phyloP scores from a whole-genome alignment of 1,284 basidiomycete genomes.

The Lentinula novae-zelandiae region DNA sequence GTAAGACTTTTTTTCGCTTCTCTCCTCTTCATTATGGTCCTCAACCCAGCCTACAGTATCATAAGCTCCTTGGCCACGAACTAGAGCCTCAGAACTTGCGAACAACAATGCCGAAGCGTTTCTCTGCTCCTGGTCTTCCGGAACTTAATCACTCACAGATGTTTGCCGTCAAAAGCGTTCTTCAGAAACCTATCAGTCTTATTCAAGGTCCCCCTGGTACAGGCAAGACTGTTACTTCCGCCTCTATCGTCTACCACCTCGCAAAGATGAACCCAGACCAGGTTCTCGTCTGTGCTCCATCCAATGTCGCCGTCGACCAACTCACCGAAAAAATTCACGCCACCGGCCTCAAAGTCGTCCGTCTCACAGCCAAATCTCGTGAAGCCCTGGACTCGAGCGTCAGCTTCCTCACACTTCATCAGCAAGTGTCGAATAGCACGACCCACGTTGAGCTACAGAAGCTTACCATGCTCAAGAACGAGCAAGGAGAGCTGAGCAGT shows the following conservation, averaged over 20 bases:
- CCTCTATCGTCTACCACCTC: slow-evolving; percentile 97
- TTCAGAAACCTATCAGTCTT: slow-evolving; percentile 97
- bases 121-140: slow-evolving; percentile 95
- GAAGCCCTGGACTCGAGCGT: slow-evolving; percentile 96
- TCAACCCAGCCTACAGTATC: slow-evolving; percentile 60
- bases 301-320: slow-evolving; percentile 99
- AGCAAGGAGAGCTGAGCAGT: slow-evolving; percentile 94
- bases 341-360: slow-evolving; percentile 96
- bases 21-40: slow-evolving; percentile 4
- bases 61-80: slow-evolving; percentile 97
- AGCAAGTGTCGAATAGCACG: slow-evolving; percentile 95
- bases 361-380: slow-evolving; percentile 95
- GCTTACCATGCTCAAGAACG: slow-evolving; percentile 95
- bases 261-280: slow-evolving; percentile 99
- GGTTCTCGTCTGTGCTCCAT: slow-evolving; percentile 97
- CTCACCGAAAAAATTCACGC: slow-evolving; percentile 98
- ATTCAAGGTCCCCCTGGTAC: slow-evolving; percentile 99
- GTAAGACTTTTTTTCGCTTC: slow-evolving; percentile 36
- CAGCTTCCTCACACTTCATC: slow-evolving; percentile 91
- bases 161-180: slow-evolving; percentile 97
- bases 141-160: slow-evolving; percentile 99
- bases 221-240: slow-evolving; percentile 99
- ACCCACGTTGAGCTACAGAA: slow-evolving; percentile 96
- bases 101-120: slow-evolving; percentile 94
- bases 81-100: slow-evolving; percentile 86